A percentile compares a stretch with the other conserved stretches of the same genome.
Conservation (phyloP, 306 rosid species). For the Hippophae rhamnoides region DNA sequence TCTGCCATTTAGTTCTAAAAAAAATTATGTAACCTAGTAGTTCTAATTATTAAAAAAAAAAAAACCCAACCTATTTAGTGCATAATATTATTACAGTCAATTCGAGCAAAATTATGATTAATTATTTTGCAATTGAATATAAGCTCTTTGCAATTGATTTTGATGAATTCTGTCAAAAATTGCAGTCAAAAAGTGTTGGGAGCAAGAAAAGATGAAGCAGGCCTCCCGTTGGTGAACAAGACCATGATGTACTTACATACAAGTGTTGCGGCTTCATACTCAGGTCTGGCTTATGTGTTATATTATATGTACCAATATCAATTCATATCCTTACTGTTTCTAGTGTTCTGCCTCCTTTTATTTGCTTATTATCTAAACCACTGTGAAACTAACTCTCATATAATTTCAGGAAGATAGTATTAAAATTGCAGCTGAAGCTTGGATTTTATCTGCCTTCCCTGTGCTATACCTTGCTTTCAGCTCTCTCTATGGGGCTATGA, state of each 20-base stretch:
- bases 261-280: constrained; percentile 18
- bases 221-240: constrained; percentile 71
- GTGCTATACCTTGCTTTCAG: constrained; percentile 8
- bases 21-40: no score
- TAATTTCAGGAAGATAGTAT: constrained; percentile 30
- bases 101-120: no score
- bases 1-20: no score
- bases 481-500: neutral
- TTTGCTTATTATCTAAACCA: constrained; percentile 19
- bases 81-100: no score
- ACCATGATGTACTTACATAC: constrained; percentile 80
- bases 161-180: constrained; percentile 7
- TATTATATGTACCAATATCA: neutral
- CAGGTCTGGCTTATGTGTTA: constrained; percentile 30
- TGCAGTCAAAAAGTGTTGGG: constrained; percentile 71
- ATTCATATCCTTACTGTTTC: constrained; percentile 19
- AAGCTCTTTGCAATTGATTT: no score
- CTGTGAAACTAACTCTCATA: constrained; percentile 19
- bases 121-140: no score
- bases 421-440: constrained; percentile 7
- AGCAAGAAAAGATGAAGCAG: constrained; percentile 59
- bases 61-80: no score
- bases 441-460: constrained; percentile 4
- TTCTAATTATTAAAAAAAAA: no score
- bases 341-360: constrained; percentile 14